These are phyloP conservation scores for Quercus parvula DNA, from an alignment of 306 rosid species.

Conservation along the genomic window DNA sequence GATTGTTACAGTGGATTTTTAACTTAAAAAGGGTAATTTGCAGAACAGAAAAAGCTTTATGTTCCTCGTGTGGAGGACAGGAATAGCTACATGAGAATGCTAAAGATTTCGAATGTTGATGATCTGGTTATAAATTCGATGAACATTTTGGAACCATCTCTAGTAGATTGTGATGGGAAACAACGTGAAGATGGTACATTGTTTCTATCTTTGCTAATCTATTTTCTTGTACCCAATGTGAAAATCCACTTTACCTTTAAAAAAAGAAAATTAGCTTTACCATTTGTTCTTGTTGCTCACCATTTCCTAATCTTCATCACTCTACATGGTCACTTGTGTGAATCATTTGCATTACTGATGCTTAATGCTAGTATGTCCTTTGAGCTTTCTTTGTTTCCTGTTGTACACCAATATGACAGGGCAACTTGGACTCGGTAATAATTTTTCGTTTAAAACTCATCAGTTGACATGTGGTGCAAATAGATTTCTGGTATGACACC, in stretches of 20 bases:
- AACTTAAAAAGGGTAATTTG: not conserved
- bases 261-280: not conserved
- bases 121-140: not conserved
- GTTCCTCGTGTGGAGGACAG: constrained; percentile 7
- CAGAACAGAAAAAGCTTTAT: not conserved
- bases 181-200: constrained; percentile 3
- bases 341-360: not conserved
- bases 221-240: not conserved
- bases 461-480: not conserved
- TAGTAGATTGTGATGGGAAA: constrained; percentile 1
- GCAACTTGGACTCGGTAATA: not conserved
- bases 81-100: constrained; percentile 15
- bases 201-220: not conserved
- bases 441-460: not conserved
- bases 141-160: not conserved
- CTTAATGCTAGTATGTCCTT: not conserved
- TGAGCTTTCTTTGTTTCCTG: not conserved
- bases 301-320: not conserved
- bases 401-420: not conserved
- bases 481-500: not conserved
- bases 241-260: not conserved
- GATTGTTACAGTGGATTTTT: not conserved
- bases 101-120: not conserved
- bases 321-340: not conserved
- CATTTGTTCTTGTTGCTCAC: not conserved